phyloP scores from a whole-genome alignment of 2,329 filamentous ascomycete species.

The Fusarium anguioides region DNA sequence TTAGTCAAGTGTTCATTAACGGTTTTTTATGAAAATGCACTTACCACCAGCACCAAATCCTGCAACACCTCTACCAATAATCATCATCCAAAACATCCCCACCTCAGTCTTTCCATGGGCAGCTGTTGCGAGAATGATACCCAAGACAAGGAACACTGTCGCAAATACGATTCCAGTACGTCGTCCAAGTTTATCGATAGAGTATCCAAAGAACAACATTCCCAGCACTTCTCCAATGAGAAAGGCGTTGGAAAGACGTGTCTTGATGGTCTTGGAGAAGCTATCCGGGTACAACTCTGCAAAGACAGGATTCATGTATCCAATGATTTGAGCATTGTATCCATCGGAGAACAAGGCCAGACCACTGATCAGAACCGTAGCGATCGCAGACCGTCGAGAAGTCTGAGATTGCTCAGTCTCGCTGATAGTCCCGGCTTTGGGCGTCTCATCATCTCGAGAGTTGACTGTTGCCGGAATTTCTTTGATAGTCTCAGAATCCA shows the following conservation, averaged over 20 bases:
- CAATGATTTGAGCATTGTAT: not conserved
- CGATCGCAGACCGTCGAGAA: not conserved
- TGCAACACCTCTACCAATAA: not conserved
- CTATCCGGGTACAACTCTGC: not conserved
- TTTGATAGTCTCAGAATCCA: not conserved
- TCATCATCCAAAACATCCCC: slow-evolving; percentile 8
- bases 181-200: not conserved
- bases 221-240: not conserved
- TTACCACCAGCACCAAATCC: not conserved
- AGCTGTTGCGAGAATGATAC: not conserved
- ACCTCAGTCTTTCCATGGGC: not conserved
- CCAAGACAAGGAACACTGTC: not conserved
- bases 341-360: not conserved
- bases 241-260: not conserved
- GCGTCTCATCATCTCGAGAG: not conserved
- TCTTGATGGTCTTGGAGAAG: not conserved
- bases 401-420: no score
- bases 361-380: not conserved
- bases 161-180: not conserved
- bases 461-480: not conserved
- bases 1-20: rapidly evolving
- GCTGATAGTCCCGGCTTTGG: not conserved
- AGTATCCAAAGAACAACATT: not conserved
- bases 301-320: not conserved
- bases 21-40: not conserved